Evolutionary conservation across 108 stramenopile genomes (phyloP), one percentile per base, ranked within the genome.

Genomic region (Seminavis robusta): DNA sequence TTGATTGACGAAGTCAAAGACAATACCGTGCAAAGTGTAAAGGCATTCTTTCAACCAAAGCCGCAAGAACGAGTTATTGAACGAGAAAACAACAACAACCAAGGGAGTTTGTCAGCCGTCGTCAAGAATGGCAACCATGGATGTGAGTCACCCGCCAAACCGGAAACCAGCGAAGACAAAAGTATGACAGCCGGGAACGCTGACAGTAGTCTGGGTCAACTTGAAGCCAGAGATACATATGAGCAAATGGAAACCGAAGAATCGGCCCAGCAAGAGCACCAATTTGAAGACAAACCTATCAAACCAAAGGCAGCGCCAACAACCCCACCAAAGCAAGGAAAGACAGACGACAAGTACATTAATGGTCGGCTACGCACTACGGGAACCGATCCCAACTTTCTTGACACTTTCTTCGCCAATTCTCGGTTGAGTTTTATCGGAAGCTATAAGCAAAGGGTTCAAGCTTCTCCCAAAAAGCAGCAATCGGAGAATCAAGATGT

Each of bases 381-480:
- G 0, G 80, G 83, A 17, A 92, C 83, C 23, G 90, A 93, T 60
- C 88, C 86, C 47, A 67, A 86, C 43, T 88, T 93, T 73, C 62
- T 89, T 1, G 76, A 84, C 15, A 77, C 75, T 19, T 88, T 80
- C 42, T 89, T 88, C 50, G 49, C 31, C 0, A 69, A 60, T 42
- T 87, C 85, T 31, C 75, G 92, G 0, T 49, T 87, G 42, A 83
- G 77, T 59, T 88, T 79, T 56, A 87, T 93, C 57, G 92, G 92
- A 19, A 86, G 86, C 52, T 89, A 75, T 60, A 79, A 79, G 55
- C 86, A 90, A 56, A 51, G 84, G 41, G 45, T 61, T 11, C 17
- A 30, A 31, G 33, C 26, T 33, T 63, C 75, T 34, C 37, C 39
- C 23, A 33, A 46, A 13, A 77, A 39, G 41, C 54, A 54, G n/a